A percentile compares a stretch with the other conserved stretches of the same genome.
phyloP scores from a whole-genome alignment of 305 asterid species.

The Fraxinus dipetala region DNA sequence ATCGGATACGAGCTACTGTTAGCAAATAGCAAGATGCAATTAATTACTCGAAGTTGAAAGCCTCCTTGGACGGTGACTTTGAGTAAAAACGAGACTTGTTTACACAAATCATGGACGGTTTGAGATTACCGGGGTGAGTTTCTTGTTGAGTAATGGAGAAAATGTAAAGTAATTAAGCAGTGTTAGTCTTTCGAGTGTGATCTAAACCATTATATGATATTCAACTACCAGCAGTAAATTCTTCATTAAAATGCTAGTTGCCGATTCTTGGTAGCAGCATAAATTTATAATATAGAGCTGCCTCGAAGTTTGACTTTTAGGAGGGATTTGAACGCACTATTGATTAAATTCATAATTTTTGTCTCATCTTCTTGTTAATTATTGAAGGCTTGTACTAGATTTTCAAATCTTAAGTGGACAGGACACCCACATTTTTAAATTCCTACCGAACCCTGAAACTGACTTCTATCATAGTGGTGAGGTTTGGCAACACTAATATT shows the following conservation, averaged over 20 bases:
- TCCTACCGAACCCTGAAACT: slow-evolving; percentile 2
- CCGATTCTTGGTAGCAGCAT: neutral
- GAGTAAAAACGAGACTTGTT: neutral
- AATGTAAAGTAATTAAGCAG: neutral
- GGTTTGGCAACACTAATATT: neutral
- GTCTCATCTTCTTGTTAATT: neutral
- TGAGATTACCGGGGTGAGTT: neutral
- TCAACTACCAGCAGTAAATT: neutral
- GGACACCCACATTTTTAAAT: neutral
- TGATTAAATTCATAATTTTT: neutral
- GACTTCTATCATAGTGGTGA: neutral
- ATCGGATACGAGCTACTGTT: neutral
- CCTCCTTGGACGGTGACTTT: neutral
- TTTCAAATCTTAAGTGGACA: neutral
- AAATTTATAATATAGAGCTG: neutral
- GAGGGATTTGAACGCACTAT: neutral
- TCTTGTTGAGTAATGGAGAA: neutral
- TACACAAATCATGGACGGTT: neutral
- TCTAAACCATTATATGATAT: neutral
- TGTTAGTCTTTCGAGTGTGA: neutral
- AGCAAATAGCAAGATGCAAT: neutral
- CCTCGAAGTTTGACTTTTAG: neutral
- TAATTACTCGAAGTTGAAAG: neutral
- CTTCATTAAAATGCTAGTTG: neutral
- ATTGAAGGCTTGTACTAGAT: neutral